These are phyloP conservation scores for Saccharum officinarum DNA, from an alignment of 176 grass and related monocot species.

Conservation along the genomic window DNA sequence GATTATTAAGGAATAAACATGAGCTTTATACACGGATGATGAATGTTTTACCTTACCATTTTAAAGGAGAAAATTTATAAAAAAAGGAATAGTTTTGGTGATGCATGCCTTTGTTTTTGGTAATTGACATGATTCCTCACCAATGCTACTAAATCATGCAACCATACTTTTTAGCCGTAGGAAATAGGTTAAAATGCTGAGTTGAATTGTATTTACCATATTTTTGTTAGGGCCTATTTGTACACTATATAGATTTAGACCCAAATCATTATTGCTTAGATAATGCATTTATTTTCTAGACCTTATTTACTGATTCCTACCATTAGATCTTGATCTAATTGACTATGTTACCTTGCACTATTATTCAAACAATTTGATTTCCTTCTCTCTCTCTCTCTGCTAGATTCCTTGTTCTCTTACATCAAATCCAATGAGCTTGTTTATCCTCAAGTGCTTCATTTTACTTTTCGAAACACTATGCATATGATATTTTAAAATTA, in stretches of 20 bases:
- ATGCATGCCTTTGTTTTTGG: neutral
- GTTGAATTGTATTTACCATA: neutral
- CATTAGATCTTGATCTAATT: neutral
- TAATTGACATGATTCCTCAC: conserved; percentile 4
- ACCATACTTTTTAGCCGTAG: neutral
- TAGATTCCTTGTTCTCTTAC: neutral
- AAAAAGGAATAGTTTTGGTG: neutral
- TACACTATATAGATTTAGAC: neutral
- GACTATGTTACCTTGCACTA: neutral
- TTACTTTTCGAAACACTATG: neutral
- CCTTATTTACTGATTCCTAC: neutral
- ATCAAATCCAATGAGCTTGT: neutral
- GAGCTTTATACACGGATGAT: neutral
- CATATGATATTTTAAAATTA: neutral
- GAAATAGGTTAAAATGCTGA: neutral
- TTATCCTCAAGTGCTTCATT: neutral
- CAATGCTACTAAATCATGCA: neutral
- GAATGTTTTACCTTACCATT: neutral
- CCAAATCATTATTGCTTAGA: neutral
- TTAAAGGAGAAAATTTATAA: neutral
- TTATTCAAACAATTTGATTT: neutral
- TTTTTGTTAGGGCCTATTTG: neutral
- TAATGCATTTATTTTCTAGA: neutral
- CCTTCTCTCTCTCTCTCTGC: neutral
- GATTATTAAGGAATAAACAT: neutral